Evolutionary conservation across 1,284 basidiomycete genomes (phyloP).

Genomic region (Singerocomus rubriflavus): DNA sequence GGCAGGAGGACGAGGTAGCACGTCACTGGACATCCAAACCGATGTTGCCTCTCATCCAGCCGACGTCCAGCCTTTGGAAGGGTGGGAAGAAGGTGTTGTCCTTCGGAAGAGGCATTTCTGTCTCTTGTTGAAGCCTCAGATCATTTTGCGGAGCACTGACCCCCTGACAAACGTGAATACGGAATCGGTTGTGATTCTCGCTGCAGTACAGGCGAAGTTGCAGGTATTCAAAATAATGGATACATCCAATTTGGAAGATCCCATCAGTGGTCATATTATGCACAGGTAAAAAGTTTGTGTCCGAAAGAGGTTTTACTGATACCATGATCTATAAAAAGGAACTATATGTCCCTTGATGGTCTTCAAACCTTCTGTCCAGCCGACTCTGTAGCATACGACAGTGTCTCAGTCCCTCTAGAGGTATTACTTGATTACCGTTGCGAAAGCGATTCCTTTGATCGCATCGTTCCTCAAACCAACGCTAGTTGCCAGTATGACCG

Average conservation of each 20-base stretch:
- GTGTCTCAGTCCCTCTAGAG: slow-evolving; percentile 77
- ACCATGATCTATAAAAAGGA: slow-evolving; percentile 42
- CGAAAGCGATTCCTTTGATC: slow-evolving; percentile 81
- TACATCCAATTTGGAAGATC: slow-evolving; percentile 75
- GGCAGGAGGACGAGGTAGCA: slow-evolving; percentile 46
- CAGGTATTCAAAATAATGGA: slow-evolving; percentile 86
- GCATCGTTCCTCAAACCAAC: slow-evolving; percentile 87
- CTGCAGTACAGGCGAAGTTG: slow-evolving; percentile 80
- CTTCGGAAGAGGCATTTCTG: slow-evolving; percentile 74
- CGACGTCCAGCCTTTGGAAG: slow-evolving; percentile 57
- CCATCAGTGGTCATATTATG: slow-evolving; percentile 84
- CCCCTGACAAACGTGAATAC: slow-evolving; percentile 43
- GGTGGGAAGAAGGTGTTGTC: slow-evolving; percentile 69
- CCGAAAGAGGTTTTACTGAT: neutral
- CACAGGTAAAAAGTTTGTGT: slow-evolving; percentile 54
- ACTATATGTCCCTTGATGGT: slow-evolving; percentile 72
- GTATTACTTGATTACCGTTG: slow-evolving; percentile 83
- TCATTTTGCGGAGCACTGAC: slow-evolving; percentile 66
- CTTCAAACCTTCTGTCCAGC: slow-evolving; percentile 88
- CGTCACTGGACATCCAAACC: slow-evolving; percentile 43
- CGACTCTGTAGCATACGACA: slow-evolving; percentile 36
- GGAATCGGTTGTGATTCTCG: slow-evolving; percentile 72
- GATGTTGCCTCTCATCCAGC: slow-evolving; percentile 27
- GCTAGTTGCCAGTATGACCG: slow-evolving; percentile 89
- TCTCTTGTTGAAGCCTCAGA: slow-evolving; percentile 88